phyloP scores from a whole-genome alignment of 1,139 yeast genomes.

The Entelexis sorbosivorans region DNA sequence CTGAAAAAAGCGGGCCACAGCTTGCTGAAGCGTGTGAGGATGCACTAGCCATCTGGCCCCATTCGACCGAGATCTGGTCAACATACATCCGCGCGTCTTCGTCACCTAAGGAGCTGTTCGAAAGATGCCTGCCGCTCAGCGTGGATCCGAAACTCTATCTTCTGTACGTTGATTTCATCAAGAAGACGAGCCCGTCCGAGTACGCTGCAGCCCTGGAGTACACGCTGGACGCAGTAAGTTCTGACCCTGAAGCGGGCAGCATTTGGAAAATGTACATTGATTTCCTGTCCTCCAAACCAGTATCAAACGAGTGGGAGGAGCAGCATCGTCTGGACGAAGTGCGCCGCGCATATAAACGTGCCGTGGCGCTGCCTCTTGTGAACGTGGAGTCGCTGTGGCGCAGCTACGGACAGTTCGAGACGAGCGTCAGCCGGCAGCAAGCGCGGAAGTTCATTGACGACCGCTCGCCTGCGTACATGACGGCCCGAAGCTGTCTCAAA shows the following conservation, averaged over 20 bases:
- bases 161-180: constrained; percentile 57
- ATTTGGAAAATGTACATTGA: constrained; percentile 77
- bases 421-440: constrained; percentile 57
- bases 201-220: constrained; percentile 78
- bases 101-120: constrained; percentile 50
- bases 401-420: constrained; percentile 74
- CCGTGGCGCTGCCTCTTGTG: constrained; percentile 60
- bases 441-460: constrained; percentile 83
- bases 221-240: constrained; percentile 66
- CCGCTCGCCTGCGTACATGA: constrained; percentile 77
- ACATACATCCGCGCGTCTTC: constrained; percentile 54
- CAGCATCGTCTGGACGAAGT: constrained; percentile 72
- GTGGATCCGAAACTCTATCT: constrained; percentile 60
- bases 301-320: constrained; percentile 80
- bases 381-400: constrained; percentile 74
- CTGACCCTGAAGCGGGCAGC: constrained; percentile 59
- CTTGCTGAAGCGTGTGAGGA: constrained; percentile 9
- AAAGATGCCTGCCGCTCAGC: constrained; percentile 48
- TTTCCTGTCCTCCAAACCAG: constrained; percentile 71
- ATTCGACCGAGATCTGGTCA: constrained; percentile 54
- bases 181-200: constrained; percentile 63
- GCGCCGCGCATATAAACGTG: constrained; percentile 61
- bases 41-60: constrained; percentile 55
- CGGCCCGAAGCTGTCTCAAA: constrained; percentile 65
- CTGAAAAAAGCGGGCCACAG: not conserved